Percentiles rank a stretch among this genome's conserved stretches.
phyloP scores from a whole-genome alignment of 768 basidiomycete species.

The Boletellus emodensis region DNA sequence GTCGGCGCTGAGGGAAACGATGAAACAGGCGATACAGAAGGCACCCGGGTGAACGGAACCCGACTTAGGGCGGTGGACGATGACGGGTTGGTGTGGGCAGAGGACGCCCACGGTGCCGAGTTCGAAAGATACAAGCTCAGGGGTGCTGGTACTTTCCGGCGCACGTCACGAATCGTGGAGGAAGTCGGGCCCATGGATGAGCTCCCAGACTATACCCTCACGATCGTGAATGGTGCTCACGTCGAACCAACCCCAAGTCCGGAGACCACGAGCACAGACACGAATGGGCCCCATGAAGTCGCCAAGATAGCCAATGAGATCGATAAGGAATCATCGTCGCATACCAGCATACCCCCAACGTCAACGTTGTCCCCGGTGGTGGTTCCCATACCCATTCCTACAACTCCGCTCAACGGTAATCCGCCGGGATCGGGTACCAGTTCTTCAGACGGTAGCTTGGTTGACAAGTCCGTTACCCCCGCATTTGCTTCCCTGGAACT shows the following conservation, averaged over 20 bases:
- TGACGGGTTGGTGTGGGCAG: slow-evolving; percentile 53
- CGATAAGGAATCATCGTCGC: slow-evolving; percentile 4
- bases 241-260: neutral
- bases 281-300: neutral
- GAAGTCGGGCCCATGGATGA: slow-evolving; percentile 47
- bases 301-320: slow-evolving; percentile 2
- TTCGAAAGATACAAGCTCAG: slow-evolving; percentile 24
- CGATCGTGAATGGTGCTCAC: neutral
- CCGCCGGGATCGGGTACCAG: slow-evolving; percentile 38
- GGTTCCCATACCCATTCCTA: slow-evolving; percentile 9
- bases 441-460: slow-evolving; percentile 48
- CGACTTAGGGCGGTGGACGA: neutral
- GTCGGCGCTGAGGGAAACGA: slow-evolving; percentile 28
- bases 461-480: slow-evolving; percentile 31
- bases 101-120: slow-evolving; percentile 39
- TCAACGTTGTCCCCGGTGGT: slow-evolving; percentile 1
- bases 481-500: slow-evolving; percentile 33
- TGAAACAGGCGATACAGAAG: slow-evolving; percentile 17
- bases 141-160: slow-evolving; percentile 8
- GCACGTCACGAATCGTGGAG: slow-evolving; percentile 26
- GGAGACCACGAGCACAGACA: neutral
- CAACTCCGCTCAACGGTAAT: slow-evolving; percentile 1
- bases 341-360: slow-evolving; percentile 3
- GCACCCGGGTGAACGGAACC: slow-evolving; percentile 1
- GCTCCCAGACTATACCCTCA: slow-evolving; percentile 29